Evolutionary conservation across 108 stramenopile species (phyloP), one percentile per base, ranked within the genome.

Genomic region (Pelagomonas calceolata): DNA sequence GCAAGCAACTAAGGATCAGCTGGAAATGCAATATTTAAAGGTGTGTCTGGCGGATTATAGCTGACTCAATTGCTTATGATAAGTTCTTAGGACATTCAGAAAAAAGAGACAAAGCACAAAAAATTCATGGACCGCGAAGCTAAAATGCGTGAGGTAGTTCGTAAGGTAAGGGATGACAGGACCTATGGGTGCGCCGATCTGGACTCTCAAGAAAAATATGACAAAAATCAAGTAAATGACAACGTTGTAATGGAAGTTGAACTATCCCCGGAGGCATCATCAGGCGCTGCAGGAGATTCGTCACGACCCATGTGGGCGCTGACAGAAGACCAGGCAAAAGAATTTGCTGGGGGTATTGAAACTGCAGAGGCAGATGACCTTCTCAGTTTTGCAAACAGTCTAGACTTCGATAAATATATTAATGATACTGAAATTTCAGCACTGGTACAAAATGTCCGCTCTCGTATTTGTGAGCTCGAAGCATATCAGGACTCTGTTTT

Each of bases 401-500:
- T 92, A 1, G 84, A 90, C 73, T 90, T 85, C 81, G 92, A 89
- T 32, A 80, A 85, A 71, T 91, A 88, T 75, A 73, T 86, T 63
- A 75, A 86, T 46, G 92, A 92, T 32, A 68, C 90, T 33, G 92
- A 92, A 67, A 75, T 92, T 4, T 71, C 76, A 65, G 75, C 75
- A 32, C 72, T 85, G 9, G 77, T 85, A 31, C 64, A 71, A 4
- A 75, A 85, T 67, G 79, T 85, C 36, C 77, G 74, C 36, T 70
- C 81, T 29, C 70, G 85, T 15, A 84, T 85, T 34, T 71, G 76
- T 35, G 74, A 43, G 35, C 71, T 85, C 18, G 68, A 83, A 69
- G 63, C 51, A n/a, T 81, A 84, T 36, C 78, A 79, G 65, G n/a
- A n/a, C n/a, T n/a, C n/a, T n/a, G n/a, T n/a, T n/a, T n/a, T n/a